Conservation (phyloP, 2,329 filamentous ascomycete species). For the Ascosphaera apis region DNA sequence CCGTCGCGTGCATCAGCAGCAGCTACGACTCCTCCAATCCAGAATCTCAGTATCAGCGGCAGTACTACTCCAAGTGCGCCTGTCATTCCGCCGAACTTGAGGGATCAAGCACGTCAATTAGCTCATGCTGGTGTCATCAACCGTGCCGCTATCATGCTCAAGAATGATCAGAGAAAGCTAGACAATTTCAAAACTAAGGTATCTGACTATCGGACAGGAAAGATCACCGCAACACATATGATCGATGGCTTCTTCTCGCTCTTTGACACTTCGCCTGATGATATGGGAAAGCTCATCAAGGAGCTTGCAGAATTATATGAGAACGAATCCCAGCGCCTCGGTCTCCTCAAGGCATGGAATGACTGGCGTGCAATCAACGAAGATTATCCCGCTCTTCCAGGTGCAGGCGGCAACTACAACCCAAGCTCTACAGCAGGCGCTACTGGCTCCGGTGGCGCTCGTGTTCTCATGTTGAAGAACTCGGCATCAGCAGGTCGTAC, state of each 20-base stretch:
- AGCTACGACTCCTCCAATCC: constrained; percentile 18
- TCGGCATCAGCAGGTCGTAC: constrained; percentile 39
- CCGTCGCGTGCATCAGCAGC: constrained; percentile 10
- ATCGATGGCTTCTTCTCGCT: constrained; percentile 74
- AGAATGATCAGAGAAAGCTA: constrained; percentile 54
- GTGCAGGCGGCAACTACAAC: constrained; percentile 39
- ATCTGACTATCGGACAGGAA: constrained; percentile 49
- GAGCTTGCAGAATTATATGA: constrained; percentile 89
- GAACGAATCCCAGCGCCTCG: constrained; percentile 48
- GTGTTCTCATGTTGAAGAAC: constrained; percentile 44
- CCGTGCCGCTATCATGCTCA: constrained; percentile 57
- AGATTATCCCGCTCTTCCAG: constrained; percentile 75
- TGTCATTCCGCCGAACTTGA: constrained; percentile 33
- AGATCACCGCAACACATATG: constrained; percentile 49
- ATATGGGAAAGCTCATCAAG: constrained; percentile 70
- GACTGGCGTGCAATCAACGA: constrained; percentile 93
- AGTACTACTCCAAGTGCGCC: constrained; percentile 14
- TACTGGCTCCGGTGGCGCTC: constrained; percentile 31
- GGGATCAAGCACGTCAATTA: constrained; percentile 58
- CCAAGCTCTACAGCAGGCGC: constrained; percentile 27
- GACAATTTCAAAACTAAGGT: constrained; percentile 56
- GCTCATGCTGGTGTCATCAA: constrained; percentile 71
- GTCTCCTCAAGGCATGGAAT: constrained; percentile 65
- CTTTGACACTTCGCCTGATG: constrained; percentile 58
- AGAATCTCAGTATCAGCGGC: constrained; percentile 29